Evolutionary conservation across 768 basidiomycete genomes (phyloP), one percentile per base, ranked within the genome.

Genomic region (Auriscalpium microsporum): DNA sequence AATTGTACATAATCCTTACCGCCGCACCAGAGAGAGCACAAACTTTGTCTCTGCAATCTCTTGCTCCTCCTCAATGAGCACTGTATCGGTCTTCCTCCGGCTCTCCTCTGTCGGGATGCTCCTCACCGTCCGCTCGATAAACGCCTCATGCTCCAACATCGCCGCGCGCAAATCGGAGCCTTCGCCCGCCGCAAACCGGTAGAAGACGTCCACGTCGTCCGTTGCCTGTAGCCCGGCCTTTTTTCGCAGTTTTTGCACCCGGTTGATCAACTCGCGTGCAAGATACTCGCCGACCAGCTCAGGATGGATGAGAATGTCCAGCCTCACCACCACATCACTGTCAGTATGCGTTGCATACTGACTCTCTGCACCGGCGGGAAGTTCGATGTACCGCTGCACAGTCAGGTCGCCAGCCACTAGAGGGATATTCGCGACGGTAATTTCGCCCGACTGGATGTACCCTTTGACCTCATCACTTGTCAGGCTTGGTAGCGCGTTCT

Each of bases 181-280:
- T 9, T 75, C 63, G 23, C 83, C 88, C 13, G 80, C 79, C 63
- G 86, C 84, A 67, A 95, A 89, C 56, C 71, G 71, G 73, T 94
- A 94, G 72, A 85, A 94, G 42, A 96, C 80, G 52, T 90, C 79
- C 33, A 97, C 84, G 66, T 96, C 91, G 67, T 99, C 96, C 8
- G 93, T 94, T 17, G 95, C 87, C 70, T 94, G 92, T 60, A 98
- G 75, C 13, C 94, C 93, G 1, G 93, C 94, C 71, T 94, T 92
- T 75, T 99, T 99, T 63, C 96, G 79, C 57, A 97, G 75, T 68
- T 90, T 92, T 74, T 99, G 96, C 45, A 97, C 86, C 53, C 94
- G 86, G 62, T 94, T 95, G 59, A 88, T 87, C 60, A 97, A 70
- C 69, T 95, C 91, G 46, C 96, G 82, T 47, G 90, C 86, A 23